Percentiles rank a stretch among this genome's conserved stretches.
Evolutionary conservation across 192 early-diverging fungal species (phyloP).

Genomic region (Dissophora ornata): DNA sequence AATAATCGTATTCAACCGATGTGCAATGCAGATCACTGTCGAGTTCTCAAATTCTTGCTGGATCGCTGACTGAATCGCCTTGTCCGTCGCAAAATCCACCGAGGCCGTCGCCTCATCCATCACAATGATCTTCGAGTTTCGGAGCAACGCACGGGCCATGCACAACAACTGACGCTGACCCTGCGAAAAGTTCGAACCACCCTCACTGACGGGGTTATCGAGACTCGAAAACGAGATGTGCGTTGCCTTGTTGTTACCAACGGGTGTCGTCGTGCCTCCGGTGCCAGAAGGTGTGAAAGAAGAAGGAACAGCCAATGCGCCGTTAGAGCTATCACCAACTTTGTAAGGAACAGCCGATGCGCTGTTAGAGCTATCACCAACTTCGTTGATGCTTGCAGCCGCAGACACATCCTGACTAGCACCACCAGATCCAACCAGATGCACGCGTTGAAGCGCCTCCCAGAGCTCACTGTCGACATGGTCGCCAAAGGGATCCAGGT

Average conservation of each 20-base stretch:
- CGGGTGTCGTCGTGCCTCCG: neutral
- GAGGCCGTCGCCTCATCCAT: slow-evolving; percentile 92
- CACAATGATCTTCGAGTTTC: slow-evolving; percentile 73
- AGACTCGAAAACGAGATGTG: slow-evolving; percentile 60
- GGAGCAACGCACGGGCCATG: slow-evolving; percentile 78
- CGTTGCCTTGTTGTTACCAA: slow-evolving; percentile 14
- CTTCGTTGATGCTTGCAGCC: slow-evolving; percentile 27
- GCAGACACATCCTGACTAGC: slow-evolving; percentile 7
- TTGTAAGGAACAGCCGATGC: slow-evolving; percentile 9
- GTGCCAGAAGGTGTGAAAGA: neutral
- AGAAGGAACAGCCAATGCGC: slow-evolving; percentile 3
- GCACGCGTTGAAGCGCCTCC: slow-evolving; percentile 81
- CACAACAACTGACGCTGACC: slow-evolving; percentile 89
- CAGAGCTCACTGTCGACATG: slow-evolving; percentile 79
- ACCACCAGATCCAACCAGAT: slow-evolving; percentile 62
- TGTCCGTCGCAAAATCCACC: slow-evolving; percentile 88
- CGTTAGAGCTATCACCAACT: slow-evolving; percentile 14
- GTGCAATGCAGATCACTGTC: slow-evolving; percentile 88
- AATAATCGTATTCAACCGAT: slow-evolving; percentile 81
- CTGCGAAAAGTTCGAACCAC: slow-evolving; percentile 81
- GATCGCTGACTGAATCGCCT: slow-evolving; percentile 85
- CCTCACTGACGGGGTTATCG: slow-evolving; percentile 66
- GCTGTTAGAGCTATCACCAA: slow-evolving; percentile 13
- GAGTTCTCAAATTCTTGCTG: slow-evolving; percentile 76
- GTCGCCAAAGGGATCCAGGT: slow-evolving; percentile 89